Conservation (phyloP, 1,284 basidiomycete genomes). For the Fomitopsis betulina region DNA sequence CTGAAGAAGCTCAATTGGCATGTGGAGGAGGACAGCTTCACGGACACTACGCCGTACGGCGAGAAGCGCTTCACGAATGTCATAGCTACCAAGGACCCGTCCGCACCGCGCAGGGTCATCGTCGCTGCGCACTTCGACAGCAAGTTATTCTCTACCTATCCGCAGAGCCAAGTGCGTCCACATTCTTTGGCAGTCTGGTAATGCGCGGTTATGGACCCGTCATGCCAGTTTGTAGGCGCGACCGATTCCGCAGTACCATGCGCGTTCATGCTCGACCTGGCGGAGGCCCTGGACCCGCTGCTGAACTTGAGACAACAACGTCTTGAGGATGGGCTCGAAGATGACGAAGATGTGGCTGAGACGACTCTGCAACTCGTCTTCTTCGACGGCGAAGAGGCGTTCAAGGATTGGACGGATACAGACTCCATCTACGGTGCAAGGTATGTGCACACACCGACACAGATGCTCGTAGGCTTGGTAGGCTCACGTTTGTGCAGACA, state of each 20-base stretch:
- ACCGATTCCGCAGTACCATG: slow-evolving; percentile 97
- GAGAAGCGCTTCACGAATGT: slow-evolving; percentile 83
- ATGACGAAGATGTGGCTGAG: slow-evolving; percentile 74
- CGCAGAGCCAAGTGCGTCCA: slow-evolving; percentile 62
- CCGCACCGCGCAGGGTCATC: slow-evolving; percentile 79
- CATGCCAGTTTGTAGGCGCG: slow-evolving; percentile 85
- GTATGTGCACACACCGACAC: slow-evolving; percentile 35
- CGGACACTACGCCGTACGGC: slow-evolving; percentile 81
- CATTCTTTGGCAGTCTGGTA: neutral
- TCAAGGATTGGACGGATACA: slow-evolving; percentile 81
- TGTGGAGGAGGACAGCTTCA: slow-evolving; percentile 80
- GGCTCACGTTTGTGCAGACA: slow-evolving; percentile 48
- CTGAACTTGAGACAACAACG: slow-evolving; percentile 60
- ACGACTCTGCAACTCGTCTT: slow-evolving; percentile 94
- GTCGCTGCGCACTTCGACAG: slow-evolving; percentile 95
- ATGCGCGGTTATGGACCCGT: slow-evolving; percentile 4
- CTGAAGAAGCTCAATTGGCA: slow-evolving; percentile 79
- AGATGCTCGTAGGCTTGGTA: neutral
- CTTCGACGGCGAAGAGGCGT: slow-evolving; percentile 98
- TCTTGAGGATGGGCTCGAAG: slow-evolving; percentile 52
- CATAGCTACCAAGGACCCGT: slow-evolving; percentile 89
- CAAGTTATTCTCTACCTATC: slow-evolving; percentile 79
- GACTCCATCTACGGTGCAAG: slow-evolving; percentile 95
- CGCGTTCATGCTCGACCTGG: slow-evolving; percentile 89
- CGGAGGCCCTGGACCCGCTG: slow-evolving; percentile 71